These are phyloP conservation scores for Zygnema cylindricum DNA, from an alignment of 139 green algal genomes.

Conservation along the genomic window DNA sequence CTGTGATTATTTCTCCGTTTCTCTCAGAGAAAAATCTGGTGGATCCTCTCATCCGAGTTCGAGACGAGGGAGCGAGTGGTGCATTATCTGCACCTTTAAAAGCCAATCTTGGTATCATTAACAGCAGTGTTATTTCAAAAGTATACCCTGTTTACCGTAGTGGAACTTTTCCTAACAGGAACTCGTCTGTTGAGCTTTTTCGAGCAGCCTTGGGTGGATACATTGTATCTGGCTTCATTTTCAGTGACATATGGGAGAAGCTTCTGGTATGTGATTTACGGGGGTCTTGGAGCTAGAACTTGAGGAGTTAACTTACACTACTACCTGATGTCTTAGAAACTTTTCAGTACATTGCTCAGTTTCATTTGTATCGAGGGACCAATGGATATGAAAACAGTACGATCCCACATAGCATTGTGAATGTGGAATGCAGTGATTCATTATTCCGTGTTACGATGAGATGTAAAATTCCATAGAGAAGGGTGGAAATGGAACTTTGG, in stretches of 20 bases:
- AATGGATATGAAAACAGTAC: no score
- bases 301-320: no score
- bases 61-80: background rate
- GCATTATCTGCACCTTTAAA: background rate
- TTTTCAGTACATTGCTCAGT: no score
- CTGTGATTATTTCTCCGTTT: background rate
- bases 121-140: background rate
- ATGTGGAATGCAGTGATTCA: no score
- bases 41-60: background rate
- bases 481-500: no score
- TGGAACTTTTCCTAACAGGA: background rate
- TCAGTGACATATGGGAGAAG: background rate
- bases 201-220: background rate
- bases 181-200: background rate
- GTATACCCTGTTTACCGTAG: background rate
- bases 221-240: constrained; percentile 16
- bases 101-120: background rate
- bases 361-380: no score
- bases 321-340: no score
- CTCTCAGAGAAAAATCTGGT: background rate
- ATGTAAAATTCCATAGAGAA: no score
- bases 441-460: no score
- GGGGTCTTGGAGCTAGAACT: no score
- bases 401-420: no score
- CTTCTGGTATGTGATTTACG: no score